These are phyloP conservation scores for Populus trichocarpa DNA, from an alignment of 441 rosid species.

Conservation along the genomic window DNA sequence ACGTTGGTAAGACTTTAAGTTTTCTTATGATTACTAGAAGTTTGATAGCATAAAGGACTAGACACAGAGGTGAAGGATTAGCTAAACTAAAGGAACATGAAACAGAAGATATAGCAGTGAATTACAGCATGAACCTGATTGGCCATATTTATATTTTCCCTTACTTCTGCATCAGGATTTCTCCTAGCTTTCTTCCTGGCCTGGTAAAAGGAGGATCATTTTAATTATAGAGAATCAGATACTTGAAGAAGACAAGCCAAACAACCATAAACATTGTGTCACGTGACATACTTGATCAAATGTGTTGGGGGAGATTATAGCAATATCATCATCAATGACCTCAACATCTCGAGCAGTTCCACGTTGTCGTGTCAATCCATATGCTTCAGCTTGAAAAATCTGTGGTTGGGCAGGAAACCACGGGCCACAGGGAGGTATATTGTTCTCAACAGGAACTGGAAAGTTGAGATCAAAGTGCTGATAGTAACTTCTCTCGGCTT, in stretches of 20 bases:
- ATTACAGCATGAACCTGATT: not conserved
- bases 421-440: not conserved
- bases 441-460: not conserved
- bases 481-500: not conserved
- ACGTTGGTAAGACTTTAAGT: not conserved
- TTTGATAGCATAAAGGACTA: not conserved
- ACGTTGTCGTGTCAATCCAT: not conserved
- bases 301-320: not conserved
- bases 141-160: not conserved
- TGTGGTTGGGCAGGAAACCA: not conserved
- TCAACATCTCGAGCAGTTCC: not conserved
- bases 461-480: not conserved
- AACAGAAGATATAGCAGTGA: not conserved
- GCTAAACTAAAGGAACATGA: not conserved
- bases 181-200: slow-evolving; percentile 9
- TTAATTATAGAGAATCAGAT: not conserved
- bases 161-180: not conserved
- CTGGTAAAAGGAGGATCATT: not conserved
- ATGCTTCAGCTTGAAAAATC: not conserved
- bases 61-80: not conserved
- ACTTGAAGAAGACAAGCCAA: not conserved
- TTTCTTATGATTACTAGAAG: not conserved
- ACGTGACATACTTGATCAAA: not conserved
- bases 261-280: not conserved
- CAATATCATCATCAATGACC: not conserved